Percentiles rank a stretch among this genome's conserved stretches.
Conservation (phyloP, 2,329 filamentous ascomycete species). For the Cordyceps javanica region DNA sequence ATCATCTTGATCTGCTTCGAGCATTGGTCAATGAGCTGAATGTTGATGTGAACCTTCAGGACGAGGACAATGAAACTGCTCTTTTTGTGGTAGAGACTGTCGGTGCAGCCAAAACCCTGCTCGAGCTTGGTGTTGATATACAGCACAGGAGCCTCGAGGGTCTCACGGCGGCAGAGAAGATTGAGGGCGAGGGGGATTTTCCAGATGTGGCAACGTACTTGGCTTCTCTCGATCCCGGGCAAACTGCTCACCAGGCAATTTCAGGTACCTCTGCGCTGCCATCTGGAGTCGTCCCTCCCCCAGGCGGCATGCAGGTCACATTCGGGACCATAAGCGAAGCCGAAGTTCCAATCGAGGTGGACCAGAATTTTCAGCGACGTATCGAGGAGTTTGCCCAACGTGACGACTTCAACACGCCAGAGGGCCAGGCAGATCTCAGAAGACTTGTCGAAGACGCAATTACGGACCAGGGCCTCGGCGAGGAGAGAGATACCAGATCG, state of each 20-base stretch:
- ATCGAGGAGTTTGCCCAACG: constrained; percentile 85
- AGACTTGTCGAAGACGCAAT: constrained; percentile 77
- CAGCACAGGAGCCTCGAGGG: constrained; percentile 64
- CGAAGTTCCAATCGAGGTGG: constrained; percentile 57
- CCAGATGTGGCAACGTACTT: constrained; percentile 72
- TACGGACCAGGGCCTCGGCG: constrained; percentile 55
- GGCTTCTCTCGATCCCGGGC: constrained; percentile 26
- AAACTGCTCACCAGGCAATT: constrained; percentile 8
- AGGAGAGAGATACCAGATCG: constrained; percentile 58
- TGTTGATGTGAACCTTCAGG: constrained; percentile 73
- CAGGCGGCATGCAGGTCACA: constrained; percentile 70
- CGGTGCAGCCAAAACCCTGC: constrained; percentile 68
- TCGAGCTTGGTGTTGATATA: constrained; percentile 71
- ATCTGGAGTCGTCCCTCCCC: constrained; percentile 54
- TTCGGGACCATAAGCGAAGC: constrained; percentile 66
- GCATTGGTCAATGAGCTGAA: constrained; percentile 68
- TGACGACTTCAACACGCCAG: constrained; percentile 75
- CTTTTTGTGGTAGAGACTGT: constrained; percentile 84
- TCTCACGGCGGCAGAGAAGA: constrained; percentile 73
- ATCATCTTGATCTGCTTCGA: constrained; percentile 74
- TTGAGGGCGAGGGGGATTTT: constrained; percentile 71
- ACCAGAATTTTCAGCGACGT: constrained; percentile 74
- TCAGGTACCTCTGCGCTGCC: background rate
- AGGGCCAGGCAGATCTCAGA: constrained; percentile 73
- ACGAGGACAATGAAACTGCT: constrained; percentile 92